Evolutionary conservation across 1,284 basidiomycete genomes (phyloP).

Genomic region (Erythrobasidium hasegawianum): DNA sequence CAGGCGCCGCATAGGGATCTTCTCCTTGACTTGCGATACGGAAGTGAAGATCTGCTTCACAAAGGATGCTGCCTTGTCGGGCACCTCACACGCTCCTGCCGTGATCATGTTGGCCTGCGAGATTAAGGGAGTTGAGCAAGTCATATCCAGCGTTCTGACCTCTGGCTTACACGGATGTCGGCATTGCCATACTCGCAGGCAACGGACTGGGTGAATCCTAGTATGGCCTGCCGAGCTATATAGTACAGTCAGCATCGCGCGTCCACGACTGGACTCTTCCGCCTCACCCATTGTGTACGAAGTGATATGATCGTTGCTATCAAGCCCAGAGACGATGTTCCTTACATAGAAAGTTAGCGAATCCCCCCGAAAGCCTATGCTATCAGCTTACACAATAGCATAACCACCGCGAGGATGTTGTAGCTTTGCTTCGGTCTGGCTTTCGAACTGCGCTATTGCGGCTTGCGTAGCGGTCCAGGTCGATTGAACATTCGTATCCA

Average conservation of each 20-base stretch:
- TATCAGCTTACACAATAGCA: conserved; percentile 23
- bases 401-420: conserved; percentile 13
- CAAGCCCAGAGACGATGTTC: conserved; percentile 15
- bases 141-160: too few relatives aligned
- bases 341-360: neutral
- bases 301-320: conserved; percentile 19
- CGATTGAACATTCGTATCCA: conserved; percentile 12
- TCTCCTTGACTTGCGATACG: conserved; percentile 2
- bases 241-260: neutral
- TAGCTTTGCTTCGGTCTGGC: conserved; percentile 22
- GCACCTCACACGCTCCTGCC: conserved; percentile 18
- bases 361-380: neutral
- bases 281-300: conserved; percentile 11
- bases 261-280: too few relatives aligned
- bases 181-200: conserved; percentile 23
- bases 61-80: conserved; percentile 4
- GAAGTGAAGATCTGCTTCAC: conserved; percentile 31
- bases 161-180: conserved; percentile 28
- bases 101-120: neutral
- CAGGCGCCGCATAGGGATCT: conserved; percentile 30
- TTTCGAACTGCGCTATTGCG: conserved; percentile 23
- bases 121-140: too few relatives aligned
- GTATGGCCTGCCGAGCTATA: conserved; percentile 16
- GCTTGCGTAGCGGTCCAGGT: conserved; percentile 30
- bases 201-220: conserved; percentile 19